Evolutionary conservation across 1,284 basidiomycete genomes (phyloP), one percentile per base, ranked within the genome.

Genomic region (Omphalotus olearius): DNA sequence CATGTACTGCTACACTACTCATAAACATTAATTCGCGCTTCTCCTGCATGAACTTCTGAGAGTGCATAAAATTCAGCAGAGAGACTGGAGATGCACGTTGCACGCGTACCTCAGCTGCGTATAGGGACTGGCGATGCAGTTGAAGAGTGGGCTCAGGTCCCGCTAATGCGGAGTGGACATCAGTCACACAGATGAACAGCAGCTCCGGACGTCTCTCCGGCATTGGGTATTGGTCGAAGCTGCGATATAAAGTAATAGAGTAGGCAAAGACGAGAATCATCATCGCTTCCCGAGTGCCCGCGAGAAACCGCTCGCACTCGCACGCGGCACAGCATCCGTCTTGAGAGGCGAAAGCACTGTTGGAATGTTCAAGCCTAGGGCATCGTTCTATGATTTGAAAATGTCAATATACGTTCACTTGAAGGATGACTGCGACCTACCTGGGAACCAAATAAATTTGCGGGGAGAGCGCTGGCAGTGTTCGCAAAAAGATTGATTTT

Each of bases 301-400:
- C 26, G 50, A 39, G 6, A 51, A 10, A 16, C 20, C 17, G 35
- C 44, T 46, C 23, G 23, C 23, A 9, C 23, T 67, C 13, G 73
- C 73, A 51, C 80, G 71, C 0, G 80, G 82, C 18, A 79, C 70
- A 17, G 75, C 71, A 1, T 71, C 69, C 40, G 78, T 75, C 57
- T 81, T 83, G 51, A 87, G 71, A 11, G 85, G 85, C 2, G 83
- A 85, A 23, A 87, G 66, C 33, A 68, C 66, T 0, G 76, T 82
- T 13, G 84, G 84, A 59, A 87, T 87, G 50, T 79, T 71, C 42
- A 86, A 60, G 1, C 69, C 70, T 4, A 66, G 71, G 52, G 66
- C 69, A 20, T 39, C 38, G 23, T 50, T 33, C 30, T 33, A 33
- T 9, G 7, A 33, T 33, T 11, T 30, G 16, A 13, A 50, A 1